These are phyloP conservation scores for Abrus pulchellus DNA, from an alignment of 306 rosid genomes.

Conservation along the genomic window DNA sequence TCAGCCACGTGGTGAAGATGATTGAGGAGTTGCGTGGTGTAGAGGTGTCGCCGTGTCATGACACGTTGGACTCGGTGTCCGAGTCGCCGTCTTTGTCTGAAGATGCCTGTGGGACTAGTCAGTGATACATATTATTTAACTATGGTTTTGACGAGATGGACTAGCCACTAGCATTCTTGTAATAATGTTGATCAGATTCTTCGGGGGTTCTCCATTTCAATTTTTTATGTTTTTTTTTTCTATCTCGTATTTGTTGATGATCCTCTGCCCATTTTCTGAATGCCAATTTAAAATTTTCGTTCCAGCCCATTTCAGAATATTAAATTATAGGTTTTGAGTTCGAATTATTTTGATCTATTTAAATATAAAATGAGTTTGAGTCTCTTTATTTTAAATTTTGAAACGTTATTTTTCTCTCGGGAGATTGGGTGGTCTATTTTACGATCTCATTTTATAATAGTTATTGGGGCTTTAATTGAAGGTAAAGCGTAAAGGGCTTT, in stretches of 20 bases:
- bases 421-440: no score
- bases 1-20: constrained; percentile 86
- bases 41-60: constrained; percentile 77
- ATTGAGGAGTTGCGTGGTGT: constrained; percentile 92
- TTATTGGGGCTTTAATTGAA: neutral
- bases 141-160: neutral
- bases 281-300: neutral
- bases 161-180: neutral
- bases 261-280: constrained; percentile 5
- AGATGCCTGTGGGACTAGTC: constrained; percentile 67
- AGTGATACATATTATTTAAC: constrained; percentile 6
- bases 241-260: neutral
- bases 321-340: no score
- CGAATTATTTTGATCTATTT: no score
- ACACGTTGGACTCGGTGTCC: constrained; percentile 71
- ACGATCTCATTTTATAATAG: no score
- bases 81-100: constrained; percentile 90
- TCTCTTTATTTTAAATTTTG: no score
- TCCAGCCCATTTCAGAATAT: no score
- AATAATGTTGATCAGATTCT: constrained; percentile 51
- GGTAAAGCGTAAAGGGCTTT: neutral
- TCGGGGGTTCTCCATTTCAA: neutral
- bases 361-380: no score
- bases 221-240: neutral
- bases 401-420: no score